Conservation (phyloP, 768 basidiomycete species). For the Rhizopogon vinicolor region DNA sequence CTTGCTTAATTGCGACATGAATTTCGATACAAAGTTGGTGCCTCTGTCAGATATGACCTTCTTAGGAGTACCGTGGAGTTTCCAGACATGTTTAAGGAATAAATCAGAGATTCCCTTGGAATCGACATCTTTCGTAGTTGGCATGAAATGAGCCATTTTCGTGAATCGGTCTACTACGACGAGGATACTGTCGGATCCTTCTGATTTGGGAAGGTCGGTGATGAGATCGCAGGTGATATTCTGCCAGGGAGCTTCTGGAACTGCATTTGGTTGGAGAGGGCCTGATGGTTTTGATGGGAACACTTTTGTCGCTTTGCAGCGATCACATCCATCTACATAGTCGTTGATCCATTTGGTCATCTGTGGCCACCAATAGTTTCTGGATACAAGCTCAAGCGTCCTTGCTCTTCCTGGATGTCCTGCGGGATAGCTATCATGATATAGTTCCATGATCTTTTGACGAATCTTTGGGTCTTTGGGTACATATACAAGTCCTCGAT, state of each 20-base stretch:
- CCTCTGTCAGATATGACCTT: not conserved
- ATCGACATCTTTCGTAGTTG: not conserved
- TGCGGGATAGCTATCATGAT: too few relatives aligned
- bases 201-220: not conserved
- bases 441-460: not conserved
- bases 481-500: not conserved
- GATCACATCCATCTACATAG: not conserved
- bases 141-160: not conserved
- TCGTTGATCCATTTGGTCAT: too few relatives aligned
- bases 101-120: not conserved
- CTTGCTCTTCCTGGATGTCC: too few relatives aligned
- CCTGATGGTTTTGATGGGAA: too few relatives aligned
- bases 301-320: too few relatives aligned
- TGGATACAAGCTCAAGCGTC: too few relatives aligned
- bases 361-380: too few relatives aligned
- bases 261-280: too few relatives aligned
- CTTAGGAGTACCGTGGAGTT: not conserved
- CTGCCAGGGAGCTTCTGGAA: not conserved
- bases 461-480: not conserved
- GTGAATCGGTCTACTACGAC: not conserved
- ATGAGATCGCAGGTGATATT: conserved; percentile 1
- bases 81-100: not conserved
- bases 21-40: not conserved
- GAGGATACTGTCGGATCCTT: not conserved
- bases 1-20: not conserved